These are phyloP conservation scores for Meira nashicola DNA, from an alignment of 1,284 basidiomycete genomes.

Conservation along the genomic window DNA sequence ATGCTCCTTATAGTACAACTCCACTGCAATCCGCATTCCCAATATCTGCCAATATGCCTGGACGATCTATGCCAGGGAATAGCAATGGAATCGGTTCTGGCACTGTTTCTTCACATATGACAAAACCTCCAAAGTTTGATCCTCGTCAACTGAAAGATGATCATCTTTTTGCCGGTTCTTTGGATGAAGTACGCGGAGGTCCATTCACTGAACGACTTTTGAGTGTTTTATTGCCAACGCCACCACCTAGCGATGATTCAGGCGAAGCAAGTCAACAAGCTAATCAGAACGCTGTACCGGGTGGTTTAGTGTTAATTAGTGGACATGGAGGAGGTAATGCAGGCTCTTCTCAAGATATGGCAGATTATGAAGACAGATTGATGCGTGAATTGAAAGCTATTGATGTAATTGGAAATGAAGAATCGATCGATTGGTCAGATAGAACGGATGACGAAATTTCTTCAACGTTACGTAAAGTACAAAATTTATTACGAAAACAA, in stretches of 20 bases:
- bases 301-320: not conserved
- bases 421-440: constrained; percentile 26
- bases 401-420: constrained; percentile 55
- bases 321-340: not conserved
- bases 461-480: constrained; percentile 78
- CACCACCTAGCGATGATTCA: too few species aligned
- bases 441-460: constrained; percentile 79
- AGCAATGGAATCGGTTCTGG: not conserved
- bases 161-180: constrained; percentile 27
- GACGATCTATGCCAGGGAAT: not conserved
- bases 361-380: constrained; percentile 59
- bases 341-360: constrained; percentile 52
- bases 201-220: constrained; percentile 41
- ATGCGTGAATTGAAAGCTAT: constrained; percentile 58
- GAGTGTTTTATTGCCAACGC: constrained; percentile 28
- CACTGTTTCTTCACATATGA: not conserved
- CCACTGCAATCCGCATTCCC: not conserved
- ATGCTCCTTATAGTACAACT: not conserved
- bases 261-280: too few species aligned
- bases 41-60: not conserved
- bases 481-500: constrained; percentile 72
- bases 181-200: constrained; percentile 38
- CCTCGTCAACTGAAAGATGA: constrained; percentile 33
- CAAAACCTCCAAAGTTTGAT: constrained; percentile 22
- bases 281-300: too few species aligned